Evolutionary conservation across 2,329 filamentous ascomycete genomes (phyloP).

Genomic region (Neoarthrinium moseri): DNA sequence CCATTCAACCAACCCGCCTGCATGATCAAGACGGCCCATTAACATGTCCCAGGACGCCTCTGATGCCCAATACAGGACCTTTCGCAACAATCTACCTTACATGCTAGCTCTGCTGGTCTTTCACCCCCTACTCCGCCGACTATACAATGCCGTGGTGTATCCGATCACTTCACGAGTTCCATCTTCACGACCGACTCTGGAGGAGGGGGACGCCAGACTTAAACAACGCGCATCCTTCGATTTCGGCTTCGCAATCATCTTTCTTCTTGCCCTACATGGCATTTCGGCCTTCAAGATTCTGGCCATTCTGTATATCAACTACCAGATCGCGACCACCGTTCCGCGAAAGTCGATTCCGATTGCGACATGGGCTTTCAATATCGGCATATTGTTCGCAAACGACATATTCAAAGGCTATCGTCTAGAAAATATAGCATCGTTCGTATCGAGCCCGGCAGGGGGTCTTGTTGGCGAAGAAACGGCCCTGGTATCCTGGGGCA

Average conservation of each 20-base stretch:
- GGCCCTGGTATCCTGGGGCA: constrained; percentile 58
- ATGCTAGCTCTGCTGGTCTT: constrained; percentile 70
- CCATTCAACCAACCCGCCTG: neutral
- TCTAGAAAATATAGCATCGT: constrained; percentile 60
- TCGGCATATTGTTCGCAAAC: constrained; percentile 83
- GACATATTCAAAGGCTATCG: constrained; percentile 79
- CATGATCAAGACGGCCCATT: constrained; percentile 7
- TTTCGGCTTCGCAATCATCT: constrained; percentile 75
- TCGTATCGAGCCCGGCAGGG: constrained; percentile 39
- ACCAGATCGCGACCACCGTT: constrained; percentile 69
- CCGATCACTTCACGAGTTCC: constrained; percentile 30
- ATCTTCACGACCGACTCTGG: constrained; percentile 28
- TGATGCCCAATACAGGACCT: constrained; percentile 82
- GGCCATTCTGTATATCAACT: constrained; percentile 78
- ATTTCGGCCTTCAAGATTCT: constrained; percentile 83
- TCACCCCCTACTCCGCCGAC: constrained; percentile 75
- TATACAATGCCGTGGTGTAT: constrained; percentile 61
- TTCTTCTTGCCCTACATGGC: constrained; percentile 78
- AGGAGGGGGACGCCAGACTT: constrained; percentile 55
- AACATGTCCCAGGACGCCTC: constrained; percentile 68
- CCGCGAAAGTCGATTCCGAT: constrained; percentile 70
- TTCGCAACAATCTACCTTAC: constrained; percentile 83
- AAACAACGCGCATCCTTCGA: constrained; percentile 79
- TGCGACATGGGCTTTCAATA: constrained; percentile 87
- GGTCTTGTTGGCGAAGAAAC: constrained; percentile 39